Conservation (phyloP, 768 basidiomycete species). For the Lanmaoa pseudosensibilis region DNA sequence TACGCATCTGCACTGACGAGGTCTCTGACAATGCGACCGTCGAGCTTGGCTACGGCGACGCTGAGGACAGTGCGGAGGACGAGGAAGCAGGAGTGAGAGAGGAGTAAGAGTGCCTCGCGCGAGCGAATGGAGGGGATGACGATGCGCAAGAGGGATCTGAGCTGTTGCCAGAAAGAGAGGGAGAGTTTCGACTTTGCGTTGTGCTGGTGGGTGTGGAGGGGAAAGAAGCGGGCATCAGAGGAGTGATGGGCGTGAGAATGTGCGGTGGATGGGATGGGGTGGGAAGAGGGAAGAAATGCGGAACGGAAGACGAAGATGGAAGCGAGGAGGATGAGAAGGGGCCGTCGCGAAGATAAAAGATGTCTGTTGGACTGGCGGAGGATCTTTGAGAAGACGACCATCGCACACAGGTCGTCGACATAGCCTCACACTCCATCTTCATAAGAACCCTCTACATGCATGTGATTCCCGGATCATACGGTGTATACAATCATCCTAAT, state of each 20-base stretch:
- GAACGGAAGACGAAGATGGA: conserved; percentile 54
- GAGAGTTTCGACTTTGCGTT: conserved; percentile 53
- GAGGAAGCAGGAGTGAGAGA: conserved; percentile 81
- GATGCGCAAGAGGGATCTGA: conserved; percentile 70
- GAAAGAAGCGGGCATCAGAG: conserved; percentile 60
- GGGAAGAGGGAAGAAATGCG: conserved; percentile 26
- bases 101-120: conserved; percentile 72
- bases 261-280: conserved; percentile 60
- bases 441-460: neutral
- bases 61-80: conserved; percentile 84
- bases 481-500: neutral
- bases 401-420: neutral
- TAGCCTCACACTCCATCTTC: too few species aligned
- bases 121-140: conserved; percentile 62
- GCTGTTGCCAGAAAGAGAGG: conserved; percentile 65
- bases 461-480: conserved; percentile 12
- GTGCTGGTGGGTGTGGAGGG: conserved; percentile 45
- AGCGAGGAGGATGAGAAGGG: conserved; percentile 44
- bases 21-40: conserved; percentile 87
- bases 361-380: neutral
- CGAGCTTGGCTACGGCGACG: conserved; percentile 82
- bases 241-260: conserved; percentile 56
- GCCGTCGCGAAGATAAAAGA: conserved; percentile 25
- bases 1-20: conserved; percentile 83
- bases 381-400: conserved; percentile 20